Evolutionary conservation across 352 stramenopile genomes (phyloP).

Genomic region (Phytopythium litorale): DNA sequence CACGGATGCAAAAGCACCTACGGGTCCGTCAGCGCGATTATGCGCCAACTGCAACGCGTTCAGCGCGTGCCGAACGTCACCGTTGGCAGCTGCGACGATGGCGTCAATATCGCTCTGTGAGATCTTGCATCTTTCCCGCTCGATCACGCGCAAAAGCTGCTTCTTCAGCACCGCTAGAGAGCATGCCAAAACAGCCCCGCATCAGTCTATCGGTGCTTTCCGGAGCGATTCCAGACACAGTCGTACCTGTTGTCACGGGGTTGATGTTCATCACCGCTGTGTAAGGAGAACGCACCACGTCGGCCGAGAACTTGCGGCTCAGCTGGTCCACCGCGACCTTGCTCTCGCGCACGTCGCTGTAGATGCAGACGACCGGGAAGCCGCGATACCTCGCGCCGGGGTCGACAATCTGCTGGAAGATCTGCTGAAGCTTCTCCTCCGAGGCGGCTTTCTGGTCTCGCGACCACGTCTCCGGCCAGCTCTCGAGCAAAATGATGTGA

Average conservation of each 20-base stretch:
- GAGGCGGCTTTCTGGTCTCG: constrained; percentile 28
- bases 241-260: constrained; percentile 62
- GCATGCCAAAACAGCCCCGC: background rate
- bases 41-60: constrained; percentile 68
- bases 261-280: constrained; percentile 80
- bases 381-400: constrained; percentile 12
- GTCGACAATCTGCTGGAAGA: constrained; percentile 54
- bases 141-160: constrained; percentile 35
- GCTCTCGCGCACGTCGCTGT: constrained; percentile 73
- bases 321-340: constrained; percentile 71
- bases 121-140: constrained; percentile 27
- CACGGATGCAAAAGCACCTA: background rate
- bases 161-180: constrained; percentile 68
- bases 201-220: background rate
- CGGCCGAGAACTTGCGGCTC: constrained; percentile 52
- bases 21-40: constrained; percentile 5
- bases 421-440: constrained; percentile 52
- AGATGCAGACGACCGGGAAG: constrained; percentile 75
- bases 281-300: constrained; percentile 64
- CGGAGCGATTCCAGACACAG: background rate
- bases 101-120: constrained; percentile 30
- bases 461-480: constrained; percentile 59
- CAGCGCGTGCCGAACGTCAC: constrained; percentile 76
- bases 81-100: constrained; percentile 58
- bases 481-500: constrained; percentile 73